Evolutionary conservation across 305 asterid genomes (phyloP).

Genomic region (Plantago lanceolata): DNA sequence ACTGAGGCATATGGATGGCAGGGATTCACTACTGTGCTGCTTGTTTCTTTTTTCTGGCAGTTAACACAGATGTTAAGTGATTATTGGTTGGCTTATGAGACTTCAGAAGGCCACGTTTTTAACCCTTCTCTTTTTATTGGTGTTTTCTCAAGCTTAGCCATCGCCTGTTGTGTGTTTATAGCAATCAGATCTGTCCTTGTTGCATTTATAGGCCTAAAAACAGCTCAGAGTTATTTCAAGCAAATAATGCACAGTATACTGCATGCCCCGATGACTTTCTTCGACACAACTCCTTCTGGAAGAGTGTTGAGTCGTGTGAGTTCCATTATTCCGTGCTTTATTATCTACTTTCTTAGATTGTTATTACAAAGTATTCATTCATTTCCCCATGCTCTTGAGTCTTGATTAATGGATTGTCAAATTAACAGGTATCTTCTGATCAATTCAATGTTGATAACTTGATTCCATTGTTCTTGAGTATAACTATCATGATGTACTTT

Average conservation of each 20-base stretch:
- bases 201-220: conserved; percentile 44
- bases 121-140: conserved; percentile 41
- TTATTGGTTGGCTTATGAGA: conserved; percentile 73
- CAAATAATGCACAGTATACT: conserved; percentile 46
- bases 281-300: conserved; percentile 88
- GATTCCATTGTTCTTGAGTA: conserved; percentile 45
- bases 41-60: conserved; percentile 45
- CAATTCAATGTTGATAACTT: conserved; percentile 46
- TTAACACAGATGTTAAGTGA: conserved; percentile 39
- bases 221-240: conserved; percentile 46
- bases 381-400: no score
- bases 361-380: no score
- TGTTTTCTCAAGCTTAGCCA: conserved; percentile 40
- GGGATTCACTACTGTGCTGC: conserved; percentile 39
- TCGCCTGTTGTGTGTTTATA: conserved; percentile 27
- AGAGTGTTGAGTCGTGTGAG: conserved; percentile 64
- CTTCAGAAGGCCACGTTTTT: conserved; percentile 37
- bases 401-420: no score
- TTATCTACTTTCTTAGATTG: no score
- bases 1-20: conserved; percentile 63
- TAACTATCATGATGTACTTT: conserved; percentile 36
- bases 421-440: conserved; percentile 23
- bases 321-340: no score
- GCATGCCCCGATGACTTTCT: conserved; percentile 85
- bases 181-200: conserved; percentile 32